Percentiles rank a stretch among this genome's conserved stretches.
phyloP scores from a whole-genome alignment of 768 basidiomycete genomes.

The Cystofilobasidium ferigula region DNA sequence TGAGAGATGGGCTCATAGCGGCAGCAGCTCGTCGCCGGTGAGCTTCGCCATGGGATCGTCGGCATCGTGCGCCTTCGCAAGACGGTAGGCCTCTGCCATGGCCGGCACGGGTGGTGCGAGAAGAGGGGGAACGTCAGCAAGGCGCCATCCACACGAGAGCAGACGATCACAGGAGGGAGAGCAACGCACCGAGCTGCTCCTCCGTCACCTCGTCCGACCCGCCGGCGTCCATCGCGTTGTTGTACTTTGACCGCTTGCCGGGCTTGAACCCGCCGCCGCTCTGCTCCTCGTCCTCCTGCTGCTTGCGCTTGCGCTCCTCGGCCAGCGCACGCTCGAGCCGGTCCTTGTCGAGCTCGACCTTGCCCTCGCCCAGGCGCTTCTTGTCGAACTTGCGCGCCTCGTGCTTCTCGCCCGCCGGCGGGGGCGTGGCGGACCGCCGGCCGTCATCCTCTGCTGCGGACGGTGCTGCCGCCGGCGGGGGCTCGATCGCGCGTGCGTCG shows the following conservation, averaged over 20 bases:
- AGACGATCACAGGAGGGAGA: not conserved
- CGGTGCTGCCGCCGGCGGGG: not conserved
- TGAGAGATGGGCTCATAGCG: slow-evolving; percentile 7
- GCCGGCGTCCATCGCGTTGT: slow-evolving; percentile 35
- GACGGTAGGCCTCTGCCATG: slow-evolving; percentile 73
- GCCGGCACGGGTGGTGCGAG: no score
- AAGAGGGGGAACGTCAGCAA: not conserved
- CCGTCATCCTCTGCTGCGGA: slow-evolving; percentile 8
- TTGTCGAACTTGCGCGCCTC: slow-evolving; percentile 54
- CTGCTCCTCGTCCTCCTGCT: slow-evolving; percentile 44
- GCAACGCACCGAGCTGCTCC: slow-evolving; percentile 44
- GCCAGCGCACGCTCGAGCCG: slow-evolving; percentile 57
- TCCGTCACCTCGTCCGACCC: slow-evolving; percentile 73
- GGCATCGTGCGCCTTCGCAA: slow-evolving; percentile 50
- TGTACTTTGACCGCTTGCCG: slow-evolving; percentile 29
- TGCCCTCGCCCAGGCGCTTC: slow-evolving; percentile 66
- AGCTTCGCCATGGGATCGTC: slow-evolving; percentile 94
- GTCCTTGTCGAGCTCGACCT: slow-evolving; percentile 61
- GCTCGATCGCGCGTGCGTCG: not conserved
- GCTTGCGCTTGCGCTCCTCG: slow-evolving; percentile 72
- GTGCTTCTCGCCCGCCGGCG: slow-evolving; percentile 15
- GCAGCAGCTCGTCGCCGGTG: slow-evolving; percentile 48
- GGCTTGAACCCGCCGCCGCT: slow-evolving; percentile 51
- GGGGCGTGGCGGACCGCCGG: slow-evolving; percentile 12
- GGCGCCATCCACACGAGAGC: not conserved